Evolutionary conservation across 495 filamentous ascomycete genomes (phyloP).

Genomic region (Arthonia radiata): DNA sequence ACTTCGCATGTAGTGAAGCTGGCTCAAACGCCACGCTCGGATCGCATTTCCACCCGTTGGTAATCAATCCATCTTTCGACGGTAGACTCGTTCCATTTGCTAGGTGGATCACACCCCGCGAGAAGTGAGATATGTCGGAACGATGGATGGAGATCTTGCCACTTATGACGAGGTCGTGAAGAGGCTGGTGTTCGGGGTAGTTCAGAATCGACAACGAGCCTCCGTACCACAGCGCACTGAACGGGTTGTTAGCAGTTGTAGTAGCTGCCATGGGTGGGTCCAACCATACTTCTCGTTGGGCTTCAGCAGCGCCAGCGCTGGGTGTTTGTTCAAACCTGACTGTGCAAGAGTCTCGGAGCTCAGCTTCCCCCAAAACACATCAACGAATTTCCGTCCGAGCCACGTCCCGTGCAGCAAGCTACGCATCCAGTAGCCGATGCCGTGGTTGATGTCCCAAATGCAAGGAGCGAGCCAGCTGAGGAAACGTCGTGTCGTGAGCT

Average conservation of each 20-base stretch:
- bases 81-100: constrained; percentile 28
- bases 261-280: constrained; percentile 28
- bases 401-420: constrained; percentile 39
- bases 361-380: too few species aligned
- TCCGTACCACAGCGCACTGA: too few species aligned
- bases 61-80: constrained; percentile 36
- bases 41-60: constrained; percentile 23
- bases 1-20: constrained; percentile 32
- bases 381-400: constrained; percentile 40
- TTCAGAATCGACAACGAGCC: too few species aligned
- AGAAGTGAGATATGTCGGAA: constrained; percentile 32
- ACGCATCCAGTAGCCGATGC: constrained; percentile 18
- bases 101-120: constrained; percentile 25
- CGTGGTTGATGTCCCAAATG: constrained; percentile 32
- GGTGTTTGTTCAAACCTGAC: constrained; percentile 31
- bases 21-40: constrained; percentile 40
- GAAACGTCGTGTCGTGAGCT: constrained; percentile 36
- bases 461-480: constrained; percentile 42
- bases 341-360: too few species aligned
- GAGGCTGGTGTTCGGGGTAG: too few species aligned
- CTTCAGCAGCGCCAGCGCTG: constrained; percentile 35
- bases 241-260: too few species aligned
- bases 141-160: too few species aligned
- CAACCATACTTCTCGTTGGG: too few species aligned
- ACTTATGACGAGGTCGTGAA: too few species aligned